A percentile compares a stretch with the other conserved stretches of the same genome.
Evolutionary conservation across 805 yeast species (phyloP).

Genomic region (Starmera dryadoides): DNA sequence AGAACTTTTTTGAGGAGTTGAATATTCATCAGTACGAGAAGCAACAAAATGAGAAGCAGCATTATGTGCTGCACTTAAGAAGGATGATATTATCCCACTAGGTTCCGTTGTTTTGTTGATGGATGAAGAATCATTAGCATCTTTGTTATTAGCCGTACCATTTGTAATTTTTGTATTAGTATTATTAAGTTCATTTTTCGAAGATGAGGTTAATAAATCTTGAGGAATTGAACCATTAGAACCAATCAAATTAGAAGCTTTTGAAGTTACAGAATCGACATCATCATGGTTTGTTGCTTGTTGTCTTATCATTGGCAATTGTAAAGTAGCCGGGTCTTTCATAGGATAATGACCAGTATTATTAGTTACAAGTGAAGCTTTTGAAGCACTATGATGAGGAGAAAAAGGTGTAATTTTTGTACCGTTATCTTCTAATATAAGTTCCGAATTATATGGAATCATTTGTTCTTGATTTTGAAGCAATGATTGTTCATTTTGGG

Average conservation of each 20-base stretch:
- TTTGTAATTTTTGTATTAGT: too few species aligned
- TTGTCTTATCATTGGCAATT: not conserved
- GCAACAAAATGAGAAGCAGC: conserved; percentile 21
- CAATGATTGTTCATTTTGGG: not conserved
- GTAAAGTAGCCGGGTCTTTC: not conserved
- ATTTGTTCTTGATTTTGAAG: not conserved
- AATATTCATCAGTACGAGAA: too few species aligned
- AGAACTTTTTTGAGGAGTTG: too few species aligned
- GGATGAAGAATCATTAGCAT: not conserved
- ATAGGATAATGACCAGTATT: not conserved
- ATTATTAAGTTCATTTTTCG: too few species aligned
- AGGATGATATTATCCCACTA: conserved; percentile 32
- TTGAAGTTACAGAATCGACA: not conserved
- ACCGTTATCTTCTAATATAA: too few species aligned
- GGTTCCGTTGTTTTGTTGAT: not conserved
- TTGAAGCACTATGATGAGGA: not conserved
- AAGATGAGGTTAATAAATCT: too few species aligned
- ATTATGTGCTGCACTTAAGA: conserved; percentile 36
- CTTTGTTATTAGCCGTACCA: not conserved
- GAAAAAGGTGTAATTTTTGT: not conserved
- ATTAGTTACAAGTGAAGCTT: not conserved
- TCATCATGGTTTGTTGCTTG: not conserved
- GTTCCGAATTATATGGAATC: too few species aligned
- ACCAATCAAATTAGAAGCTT: too few species aligned
- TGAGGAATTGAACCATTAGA: too few species aligned